Percentiles rank a stretch among this genome's conserved stretches.
Conservation (phyloP, 202 grass and related monocot species). For the Brachypodium distachyon region DNA sequence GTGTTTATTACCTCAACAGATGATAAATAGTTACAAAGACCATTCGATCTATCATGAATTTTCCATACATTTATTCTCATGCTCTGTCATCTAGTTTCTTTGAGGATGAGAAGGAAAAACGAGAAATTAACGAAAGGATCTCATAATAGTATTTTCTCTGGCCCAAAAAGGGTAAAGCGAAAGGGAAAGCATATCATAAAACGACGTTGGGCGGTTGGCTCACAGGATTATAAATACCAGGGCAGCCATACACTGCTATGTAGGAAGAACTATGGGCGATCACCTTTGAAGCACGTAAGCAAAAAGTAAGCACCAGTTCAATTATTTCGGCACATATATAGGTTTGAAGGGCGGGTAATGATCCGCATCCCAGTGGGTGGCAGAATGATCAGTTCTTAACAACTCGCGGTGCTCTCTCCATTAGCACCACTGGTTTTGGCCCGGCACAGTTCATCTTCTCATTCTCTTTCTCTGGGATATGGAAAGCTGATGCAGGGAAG, state of each 20-base stretch:
- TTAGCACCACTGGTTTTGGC: conserved; percentile 40
- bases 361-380: neutral
- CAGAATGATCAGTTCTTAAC: conserved; percentile 32
- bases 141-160: neutral
- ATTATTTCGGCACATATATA: conserved; percentile 35
- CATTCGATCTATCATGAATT: no score
- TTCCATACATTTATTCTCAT: conserved; percentile 1
- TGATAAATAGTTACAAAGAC: neutral
- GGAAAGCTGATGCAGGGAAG: conserved; percentile 77
- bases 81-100: conserved; percentile 5
- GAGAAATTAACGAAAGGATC: neutral
- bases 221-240: conserved; percentile 14
- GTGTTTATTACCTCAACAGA: neutral
- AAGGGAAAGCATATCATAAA: conserved; percentile 8
- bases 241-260: conserved; percentile 14
- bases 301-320: conserved; percentile 10
- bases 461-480: conserved; percentile 51
- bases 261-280: neutral
- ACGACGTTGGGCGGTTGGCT: conserved; percentile 9
- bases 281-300: conserved; percentile 22
- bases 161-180: neutral
- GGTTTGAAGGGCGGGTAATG: neutral
- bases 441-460: conserved; percentile 17
- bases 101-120: neutral
- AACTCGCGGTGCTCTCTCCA: conserved; percentile 35